These are phyloP conservation scores for Plasmodiophora brassicae DNA, from an alignment of 208 protist species.

Conservation along the genomic window DNA sequence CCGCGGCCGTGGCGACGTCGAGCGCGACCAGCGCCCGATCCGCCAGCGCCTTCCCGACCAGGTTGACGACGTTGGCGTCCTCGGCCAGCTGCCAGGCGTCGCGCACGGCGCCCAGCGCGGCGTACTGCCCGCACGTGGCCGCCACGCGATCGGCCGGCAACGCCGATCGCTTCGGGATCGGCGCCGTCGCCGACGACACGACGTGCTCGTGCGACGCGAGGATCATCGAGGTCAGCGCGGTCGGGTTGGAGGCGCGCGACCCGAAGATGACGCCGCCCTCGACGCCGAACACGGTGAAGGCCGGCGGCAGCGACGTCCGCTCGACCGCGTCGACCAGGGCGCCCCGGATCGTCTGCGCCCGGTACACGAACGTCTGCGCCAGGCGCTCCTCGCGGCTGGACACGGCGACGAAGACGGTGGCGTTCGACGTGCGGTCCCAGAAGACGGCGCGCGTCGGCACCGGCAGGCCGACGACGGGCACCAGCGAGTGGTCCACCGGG, in stretches of 20 bases:
- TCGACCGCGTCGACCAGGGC: constrained; percentile 64
- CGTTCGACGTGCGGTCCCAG: constrained; percentile 68
- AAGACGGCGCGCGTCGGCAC: constrained; percentile 66
- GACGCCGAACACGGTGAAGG: not conserved
- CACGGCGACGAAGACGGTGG: constrained; percentile 77
- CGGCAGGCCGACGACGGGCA: constrained; percentile 69
- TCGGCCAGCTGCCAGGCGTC: constrained; percentile 50
- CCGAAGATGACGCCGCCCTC: not conserved
- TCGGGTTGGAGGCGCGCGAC: not conserved
- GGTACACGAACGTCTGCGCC: constrained; percentile 78
- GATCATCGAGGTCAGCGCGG: not conserved
- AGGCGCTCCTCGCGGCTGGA: constrained; percentile 65
- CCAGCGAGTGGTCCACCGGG: constrained; percentile 76
- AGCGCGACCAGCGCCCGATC: constrained; percentile 80
- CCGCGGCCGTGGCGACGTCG: constrained; percentile 81
- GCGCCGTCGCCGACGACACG: not conserved
- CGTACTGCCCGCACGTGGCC: not conserved
- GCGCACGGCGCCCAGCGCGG: not conserved
- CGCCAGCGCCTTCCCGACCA: constrained; percentile 59
- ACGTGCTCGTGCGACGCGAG: not conserved
- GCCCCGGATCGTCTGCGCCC: constrained; percentile 74
- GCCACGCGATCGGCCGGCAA: not conserved
- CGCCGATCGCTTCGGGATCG: constrained; percentile 7
- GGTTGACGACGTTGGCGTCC: constrained; percentile 68
- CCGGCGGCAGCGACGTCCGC: not conserved